phyloP scores from a whole-genome alignment of 306 rosid genomes.

The Castanea crenata region DNA sequence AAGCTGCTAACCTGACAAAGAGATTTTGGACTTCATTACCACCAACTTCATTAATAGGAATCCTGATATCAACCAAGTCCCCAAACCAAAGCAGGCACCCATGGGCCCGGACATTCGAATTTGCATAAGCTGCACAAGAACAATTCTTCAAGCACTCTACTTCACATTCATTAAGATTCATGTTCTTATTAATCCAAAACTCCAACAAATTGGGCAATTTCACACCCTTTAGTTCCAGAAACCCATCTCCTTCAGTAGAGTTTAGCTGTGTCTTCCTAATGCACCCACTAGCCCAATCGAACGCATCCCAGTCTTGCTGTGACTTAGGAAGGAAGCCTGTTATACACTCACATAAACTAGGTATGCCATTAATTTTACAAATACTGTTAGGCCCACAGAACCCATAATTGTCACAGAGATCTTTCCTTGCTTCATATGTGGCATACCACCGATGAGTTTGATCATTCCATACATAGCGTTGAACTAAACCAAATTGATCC shows the following conservation, averaged over 20 bases:
- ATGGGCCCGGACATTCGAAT: constrained; percentile 19
- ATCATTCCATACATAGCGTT: constrained; percentile 12
- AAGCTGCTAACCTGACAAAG: too few relatives aligned
- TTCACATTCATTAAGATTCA: constrained; percentile 31
- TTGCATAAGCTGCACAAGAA: constrained; percentile 47
- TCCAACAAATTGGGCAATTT: constrained; percentile 16
- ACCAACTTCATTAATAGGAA: neutral
- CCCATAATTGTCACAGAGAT: constrained; percentile 24
- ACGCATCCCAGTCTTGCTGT: neutral
- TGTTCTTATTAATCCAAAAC: constrained; percentile 17
- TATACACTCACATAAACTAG: constrained; percentile 9
- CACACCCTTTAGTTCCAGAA: neutral
- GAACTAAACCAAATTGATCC: too few relatives aligned
- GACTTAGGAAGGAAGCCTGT: neutral
- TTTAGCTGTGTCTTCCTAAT: neutral
- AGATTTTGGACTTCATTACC: neutral
- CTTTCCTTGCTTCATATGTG: constrained; percentile 25
- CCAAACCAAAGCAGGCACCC: constrained; percentile 47
- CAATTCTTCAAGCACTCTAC: constrained; percentile 34
- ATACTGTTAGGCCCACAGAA: constrained; percentile 2
- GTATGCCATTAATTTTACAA: neutral
- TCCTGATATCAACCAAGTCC: constrained; percentile 31
- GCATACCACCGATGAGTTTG: constrained; percentile 2
- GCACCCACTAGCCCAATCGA: constrained; percentile 9
- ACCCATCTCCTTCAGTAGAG: constrained; percentile 17